Evolutionary conservation across 2,329 filamentous ascomycete species (phyloP), one percentile per base, ranked within the genome.

Genomic region (Cladosporium sp.): DNA sequence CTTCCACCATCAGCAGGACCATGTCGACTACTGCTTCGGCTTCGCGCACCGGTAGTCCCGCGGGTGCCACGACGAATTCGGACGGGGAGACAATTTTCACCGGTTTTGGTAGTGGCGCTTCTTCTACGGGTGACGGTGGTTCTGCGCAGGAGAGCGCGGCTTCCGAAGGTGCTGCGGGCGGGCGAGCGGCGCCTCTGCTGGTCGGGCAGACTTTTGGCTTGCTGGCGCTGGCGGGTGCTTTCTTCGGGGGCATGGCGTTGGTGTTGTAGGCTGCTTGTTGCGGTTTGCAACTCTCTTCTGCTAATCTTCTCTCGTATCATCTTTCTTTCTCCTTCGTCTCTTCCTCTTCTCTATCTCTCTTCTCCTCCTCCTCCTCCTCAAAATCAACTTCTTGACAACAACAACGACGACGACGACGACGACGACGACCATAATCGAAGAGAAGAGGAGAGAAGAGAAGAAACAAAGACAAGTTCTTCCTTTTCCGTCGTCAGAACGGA

Each of bases 181-280:
- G 63, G 25, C 63, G 65, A 9, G 61, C 68, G 19, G 58, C 72
- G 50, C 68, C 76, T 53, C 58, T 82, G 61, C 30, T 79, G 50
- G 66, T 80, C 20, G 77, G 78, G 15, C 74, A 76, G 50, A 72
- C 76, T 22, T 83, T 82, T 59, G 78, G 80, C 30, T 64, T 82
- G 13, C 72, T 74, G 42, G 67, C 78, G 11, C 63, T 85, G 6
- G 68, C 78, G 36, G 74, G 73, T 45, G 75, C 75, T 27, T 68
- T 84, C 49, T 73, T 82, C 55, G 75, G 76, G 36, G 82, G 80
- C 13, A 82, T 84, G 59, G 74, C 79, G 32, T 51, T 68, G 7
- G 43, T 68, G 27, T 56, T 68, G 39, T 68, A 58, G 16, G 11
- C 16, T 41, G 22, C 22, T 27, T 27, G 5, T 27, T n/a, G n/a